phyloP scores from a whole-genome alignment of 2,329 filamentous ascomycete genomes.

The Drechmeria coniospora region DNA sequence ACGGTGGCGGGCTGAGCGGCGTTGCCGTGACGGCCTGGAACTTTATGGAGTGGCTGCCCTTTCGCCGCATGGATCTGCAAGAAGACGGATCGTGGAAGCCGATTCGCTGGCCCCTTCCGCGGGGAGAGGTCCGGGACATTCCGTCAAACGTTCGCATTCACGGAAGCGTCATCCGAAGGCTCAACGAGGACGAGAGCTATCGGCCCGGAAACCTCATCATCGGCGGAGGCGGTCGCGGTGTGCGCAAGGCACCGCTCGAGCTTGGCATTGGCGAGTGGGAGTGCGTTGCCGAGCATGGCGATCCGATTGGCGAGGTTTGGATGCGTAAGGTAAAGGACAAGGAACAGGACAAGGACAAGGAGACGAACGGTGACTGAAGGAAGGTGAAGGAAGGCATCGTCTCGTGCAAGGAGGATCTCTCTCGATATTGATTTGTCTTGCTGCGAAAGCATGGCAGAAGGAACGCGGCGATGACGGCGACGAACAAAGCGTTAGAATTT shows the following conservation, averaged over 20 bases:
- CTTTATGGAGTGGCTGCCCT: constrained; percentile 69
- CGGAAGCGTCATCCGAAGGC: constrained; percentile 56
- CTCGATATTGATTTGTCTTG: too few species aligned
- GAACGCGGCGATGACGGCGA: too few species aligned
- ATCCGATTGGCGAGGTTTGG: constrained; percentile 55
- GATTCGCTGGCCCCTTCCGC: constrained; percentile 65
- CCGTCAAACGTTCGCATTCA: constrained; percentile 57
- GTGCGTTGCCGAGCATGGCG: constrained; percentile 46
- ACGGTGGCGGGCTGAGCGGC: constrained; percentile 39
- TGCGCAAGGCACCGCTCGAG: constrained; percentile 41
- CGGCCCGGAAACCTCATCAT: constrained; percentile 68
- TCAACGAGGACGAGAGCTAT: constrained; percentile 48
- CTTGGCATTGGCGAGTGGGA: constrained; percentile 60
- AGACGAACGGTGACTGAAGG: constrained; percentile 1
- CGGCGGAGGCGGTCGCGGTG: constrained; percentile 61
- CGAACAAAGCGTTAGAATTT: too few species aligned
- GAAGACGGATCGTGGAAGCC: constrained; percentile 61
- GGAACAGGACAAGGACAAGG: constrained; percentile 2
- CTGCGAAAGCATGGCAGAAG: too few species aligned
- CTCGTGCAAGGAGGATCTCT: too few species aligned
- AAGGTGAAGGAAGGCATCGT: not conserved
- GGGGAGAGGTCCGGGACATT: constrained; percentile 64
- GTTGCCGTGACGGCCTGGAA: constrained; percentile 53
- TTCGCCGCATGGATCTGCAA: constrained; percentile 65
- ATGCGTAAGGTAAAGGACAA: constrained; percentile 18